Conservation (phyloP, 2,329 filamentous ascomycete genomes). For the Ophiostoma tasmaniense region DNA sequence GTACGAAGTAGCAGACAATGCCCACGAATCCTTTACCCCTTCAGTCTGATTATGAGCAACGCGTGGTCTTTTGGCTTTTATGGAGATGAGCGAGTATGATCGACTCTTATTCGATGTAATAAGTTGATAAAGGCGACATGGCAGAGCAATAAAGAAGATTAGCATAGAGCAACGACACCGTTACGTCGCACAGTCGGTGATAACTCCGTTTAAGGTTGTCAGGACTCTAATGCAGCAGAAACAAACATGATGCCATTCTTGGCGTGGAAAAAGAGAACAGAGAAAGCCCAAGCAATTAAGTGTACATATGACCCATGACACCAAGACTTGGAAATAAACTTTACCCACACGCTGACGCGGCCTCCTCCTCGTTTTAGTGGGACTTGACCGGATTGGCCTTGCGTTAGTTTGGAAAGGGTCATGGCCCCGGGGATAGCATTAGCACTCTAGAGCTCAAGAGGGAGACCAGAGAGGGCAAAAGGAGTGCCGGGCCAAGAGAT, state of each 20-base stretch:
- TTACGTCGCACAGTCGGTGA: not conserved
- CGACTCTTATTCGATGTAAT: not conserved
- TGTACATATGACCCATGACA: not conserved
- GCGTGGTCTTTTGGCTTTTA: conserved; percentile 1
- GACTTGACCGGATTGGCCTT: not conserved
- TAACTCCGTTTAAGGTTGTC: conserved; percentile 3
- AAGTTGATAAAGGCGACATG: not conserved
- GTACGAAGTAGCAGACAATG: not conserved
- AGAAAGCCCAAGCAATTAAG: too few species aligned
- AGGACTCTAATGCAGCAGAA: not conserved
- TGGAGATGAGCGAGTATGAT: not conserved
- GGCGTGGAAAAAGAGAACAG: not conserved
- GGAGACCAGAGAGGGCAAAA: not conserved
- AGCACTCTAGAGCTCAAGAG: not conserved
- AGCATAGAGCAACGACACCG: not conserved
- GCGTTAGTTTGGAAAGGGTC: conserved; percentile 7
- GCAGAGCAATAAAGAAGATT: not conserved
- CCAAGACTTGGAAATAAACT: not conserved
- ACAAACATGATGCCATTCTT: conserved; percentile 5
- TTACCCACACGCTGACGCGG: conserved; percentile 20
- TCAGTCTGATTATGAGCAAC: conserved; percentile 1
- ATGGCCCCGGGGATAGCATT: conserved; percentile 11
- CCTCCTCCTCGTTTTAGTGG: conserved; percentile 17
- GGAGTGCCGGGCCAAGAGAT: conserved; percentile 14
- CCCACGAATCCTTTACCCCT: not conserved